Conservation (phyloP, 768 basidiomycete genomes). For the Tylopilus plumbeoviolaceoides region DNA sequence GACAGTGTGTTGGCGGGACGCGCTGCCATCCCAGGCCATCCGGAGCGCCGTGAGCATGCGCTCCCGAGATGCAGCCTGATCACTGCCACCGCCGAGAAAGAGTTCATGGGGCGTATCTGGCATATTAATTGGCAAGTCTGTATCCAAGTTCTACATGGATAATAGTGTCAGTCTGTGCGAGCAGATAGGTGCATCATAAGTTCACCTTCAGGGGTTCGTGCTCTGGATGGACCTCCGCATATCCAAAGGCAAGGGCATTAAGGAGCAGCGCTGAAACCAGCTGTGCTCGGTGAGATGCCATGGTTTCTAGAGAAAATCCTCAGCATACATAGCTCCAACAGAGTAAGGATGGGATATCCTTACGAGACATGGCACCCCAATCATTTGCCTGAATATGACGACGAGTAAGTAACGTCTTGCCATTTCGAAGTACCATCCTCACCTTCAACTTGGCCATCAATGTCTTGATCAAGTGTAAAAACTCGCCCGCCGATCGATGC, state of each 20-base stretch:
- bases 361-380: slow-evolving; percentile 62
- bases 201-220: slow-evolving; percentile 48
- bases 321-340: background rate
- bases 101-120: slow-evolving; percentile 38
- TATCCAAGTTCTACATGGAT: slow-evolving; percentile 48
- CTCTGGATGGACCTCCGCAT: slow-evolving; percentile 43
- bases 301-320: slow-evolving; percentile 36
- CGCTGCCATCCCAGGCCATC: slow-evolving; percentile 13
- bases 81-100: slow-evolving; percentile 23
- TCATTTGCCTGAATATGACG: slow-evolving; percentile 43
- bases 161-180: background rate
- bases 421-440: background rate
- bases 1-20: slow-evolving; percentile 15
- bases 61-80: slow-evolving; percentile 20
- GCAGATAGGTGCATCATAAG: background rate
- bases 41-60: slow-evolving; percentile 11
- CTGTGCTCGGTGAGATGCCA: slow-evolving; percentile 46
- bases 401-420: background rate
- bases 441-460: slow-evolving; percentile 69
- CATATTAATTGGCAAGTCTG: slow-evolving; percentile 16
- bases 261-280: slow-evolving; percentile 39
- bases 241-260: slow-evolving; percentile 46
- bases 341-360: slow-evolving; percentile 8
- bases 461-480: slow-evolving; percentile 54
- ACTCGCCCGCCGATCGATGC: slow-evolving; percentile 49